Evolutionary conservation across 2,329 filamentous ascomycete species (phyloP).

Genomic region (Microascus cirrosus): DNA sequence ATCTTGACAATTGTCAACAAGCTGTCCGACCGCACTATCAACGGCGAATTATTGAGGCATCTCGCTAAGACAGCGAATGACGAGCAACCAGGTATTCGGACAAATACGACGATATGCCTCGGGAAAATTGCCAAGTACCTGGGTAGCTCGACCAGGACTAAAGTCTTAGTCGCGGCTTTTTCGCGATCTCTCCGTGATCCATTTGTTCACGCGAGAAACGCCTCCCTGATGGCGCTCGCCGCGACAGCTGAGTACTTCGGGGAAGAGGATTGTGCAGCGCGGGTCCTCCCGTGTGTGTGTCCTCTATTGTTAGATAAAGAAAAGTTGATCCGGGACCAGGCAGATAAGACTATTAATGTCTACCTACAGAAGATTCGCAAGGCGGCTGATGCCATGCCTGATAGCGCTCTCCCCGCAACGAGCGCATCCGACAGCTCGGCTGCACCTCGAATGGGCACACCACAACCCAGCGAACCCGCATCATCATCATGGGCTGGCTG

Average conservation of each 20-base stretch:
- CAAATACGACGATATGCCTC: constrained; percentile 94
- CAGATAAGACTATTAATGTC: constrained; percentile 76
- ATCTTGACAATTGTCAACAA: constrained; percentile 81
- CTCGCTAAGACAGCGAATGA: constrained; percentile 95
- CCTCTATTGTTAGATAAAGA: constrained; percentile 88
- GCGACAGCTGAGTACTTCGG: constrained; percentile 79
- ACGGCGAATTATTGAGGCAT: constrained; percentile 82
- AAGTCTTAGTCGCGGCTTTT: constrained; percentile 90
- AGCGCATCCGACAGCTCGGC: constrained; percentile 35
- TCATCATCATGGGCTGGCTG: constrained; percentile 76
- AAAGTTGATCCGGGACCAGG: constrained; percentile 86
- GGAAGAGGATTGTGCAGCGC: constrained; percentile 79
- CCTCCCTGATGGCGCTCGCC: constrained; percentile 71
- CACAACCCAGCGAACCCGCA: constrained; percentile 50
- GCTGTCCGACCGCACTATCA: constrained; percentile 83
- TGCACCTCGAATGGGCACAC: constrained; percentile 67
- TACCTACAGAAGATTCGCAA: constrained; percentile 79
- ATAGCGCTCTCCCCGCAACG: constrained; percentile 62
- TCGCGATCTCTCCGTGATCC: constrained; percentile 81
- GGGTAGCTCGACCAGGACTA: constrained; percentile 65
- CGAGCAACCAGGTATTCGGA: constrained; percentile 91
- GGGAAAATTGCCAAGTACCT: constrained; percentile 92
- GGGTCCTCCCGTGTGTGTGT: constrained; percentile 75
- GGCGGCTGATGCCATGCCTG: constrained; percentile 65
- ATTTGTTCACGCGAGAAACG: constrained; percentile 88